Conservation (phyloP, 1,284 basidiomycete species). For the Malassezia cuniculi region DNA sequence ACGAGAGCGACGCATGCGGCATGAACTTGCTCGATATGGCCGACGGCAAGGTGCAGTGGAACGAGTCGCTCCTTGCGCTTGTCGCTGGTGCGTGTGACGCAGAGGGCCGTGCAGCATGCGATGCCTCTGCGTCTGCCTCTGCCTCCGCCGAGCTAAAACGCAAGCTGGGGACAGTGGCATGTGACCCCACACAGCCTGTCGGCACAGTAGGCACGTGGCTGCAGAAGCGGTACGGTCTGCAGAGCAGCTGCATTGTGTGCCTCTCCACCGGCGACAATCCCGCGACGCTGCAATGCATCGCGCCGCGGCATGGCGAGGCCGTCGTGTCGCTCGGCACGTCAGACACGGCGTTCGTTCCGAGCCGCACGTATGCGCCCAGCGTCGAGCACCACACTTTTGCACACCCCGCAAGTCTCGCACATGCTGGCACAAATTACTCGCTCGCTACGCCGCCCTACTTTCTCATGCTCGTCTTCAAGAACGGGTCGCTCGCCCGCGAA, state of each 20-base stretch:
- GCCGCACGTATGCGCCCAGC: constrained; percentile 46
- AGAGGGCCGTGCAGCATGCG: not conserved
- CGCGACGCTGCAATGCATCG: constrained; percentile 65
- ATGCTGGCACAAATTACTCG: constrained; percentile 6
- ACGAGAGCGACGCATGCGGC: constrained; percentile 65
- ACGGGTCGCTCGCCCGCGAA: constrained; percentile 51
- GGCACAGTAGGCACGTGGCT: constrained; percentile 62
- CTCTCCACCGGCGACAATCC: constrained; percentile 87
- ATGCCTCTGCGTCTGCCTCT: constrained; percentile 38
- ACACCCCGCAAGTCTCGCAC: constrained; percentile 45
- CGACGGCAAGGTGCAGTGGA: constrained; percentile 48
- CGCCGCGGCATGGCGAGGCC: constrained; percentile 61
- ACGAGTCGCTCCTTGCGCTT: constrained; percentile 19
- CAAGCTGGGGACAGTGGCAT: constrained; percentile 64
- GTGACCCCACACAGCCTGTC: constrained; percentile 57
- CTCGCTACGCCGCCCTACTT: constrained; percentile 40
- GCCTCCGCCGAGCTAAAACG: constrained; percentile 56
- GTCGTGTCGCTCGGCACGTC: constrained; percentile 81
- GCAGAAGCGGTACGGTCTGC: constrained; percentile 63
- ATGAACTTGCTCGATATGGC: constrained; percentile 60
- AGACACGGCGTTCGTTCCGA: constrained; percentile 68
- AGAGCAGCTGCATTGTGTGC: constrained; percentile 62
- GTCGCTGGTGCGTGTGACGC: constrained; percentile 47
- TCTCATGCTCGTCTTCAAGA: constrained; percentile 50
- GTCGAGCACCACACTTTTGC: constrained; percentile 49